phyloP scores from a whole-genome alignment of 345 rosid species.

The Eucalyptus coolabah region DNA sequence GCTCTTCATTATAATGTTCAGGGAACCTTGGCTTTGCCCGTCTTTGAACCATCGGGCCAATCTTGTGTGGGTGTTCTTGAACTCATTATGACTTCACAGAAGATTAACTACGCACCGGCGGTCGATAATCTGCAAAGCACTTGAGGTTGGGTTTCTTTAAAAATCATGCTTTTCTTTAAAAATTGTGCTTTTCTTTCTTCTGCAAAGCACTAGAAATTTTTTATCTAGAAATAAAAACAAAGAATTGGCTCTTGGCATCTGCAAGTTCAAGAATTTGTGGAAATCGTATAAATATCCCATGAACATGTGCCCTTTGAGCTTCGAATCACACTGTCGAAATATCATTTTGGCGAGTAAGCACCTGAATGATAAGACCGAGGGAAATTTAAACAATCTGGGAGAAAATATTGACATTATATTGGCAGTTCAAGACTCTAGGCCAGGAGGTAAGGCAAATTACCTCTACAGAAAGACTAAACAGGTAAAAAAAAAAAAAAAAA shows the following conservation, averaged over 20 bases:
- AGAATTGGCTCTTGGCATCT: not conserved
- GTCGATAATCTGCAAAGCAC: constrained; percentile 96
- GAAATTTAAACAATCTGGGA: not conserved
- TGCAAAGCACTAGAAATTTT: too few relatives aligned
- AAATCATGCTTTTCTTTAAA: not conserved
- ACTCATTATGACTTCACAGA: constrained; percentile 79
- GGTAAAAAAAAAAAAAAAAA: not conserved
- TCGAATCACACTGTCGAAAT: not conserved
- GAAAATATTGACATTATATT: not conserved
- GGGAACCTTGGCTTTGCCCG: constrained; percentile 89
- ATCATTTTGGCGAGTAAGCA: not conserved
- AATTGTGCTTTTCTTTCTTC: too few relatives aligned
- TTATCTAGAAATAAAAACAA: not conserved
- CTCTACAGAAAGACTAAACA: not conserved
- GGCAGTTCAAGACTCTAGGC: not conserved
- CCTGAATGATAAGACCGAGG: not conserved
- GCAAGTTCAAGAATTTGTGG: not conserved
- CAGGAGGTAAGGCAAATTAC: not conserved
- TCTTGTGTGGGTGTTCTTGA: constrained; percentile 85
- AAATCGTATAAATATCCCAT: not conserved
- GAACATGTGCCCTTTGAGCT: not conserved
- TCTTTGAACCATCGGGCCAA: constrained; percentile 72
- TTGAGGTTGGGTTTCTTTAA: constrained; percentile 48
- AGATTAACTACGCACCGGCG: constrained; percentile 66
- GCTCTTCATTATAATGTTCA: constrained; percentile 60